phyloP scores from a whole-genome alignment of 225 moss, liverwort and hornwort genomes.

The Climacium dendroides region DNA sequence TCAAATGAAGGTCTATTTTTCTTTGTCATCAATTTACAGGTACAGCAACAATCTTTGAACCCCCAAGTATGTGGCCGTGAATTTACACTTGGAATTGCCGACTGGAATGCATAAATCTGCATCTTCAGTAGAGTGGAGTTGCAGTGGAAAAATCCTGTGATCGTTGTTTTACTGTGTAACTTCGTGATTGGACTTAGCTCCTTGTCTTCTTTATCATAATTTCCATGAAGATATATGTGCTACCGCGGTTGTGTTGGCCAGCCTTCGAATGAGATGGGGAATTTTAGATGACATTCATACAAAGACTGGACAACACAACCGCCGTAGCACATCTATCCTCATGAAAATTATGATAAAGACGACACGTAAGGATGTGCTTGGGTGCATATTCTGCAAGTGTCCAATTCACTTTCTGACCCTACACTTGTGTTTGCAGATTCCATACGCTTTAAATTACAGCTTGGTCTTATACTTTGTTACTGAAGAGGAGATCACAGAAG shows the following conservation, averaged over 20 bases:
- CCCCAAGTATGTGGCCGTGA: not conserved
- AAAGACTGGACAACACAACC: not conserved
- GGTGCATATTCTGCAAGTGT: not conserved
- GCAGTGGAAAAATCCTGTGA: not conserved
- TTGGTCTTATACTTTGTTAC: constrained; percentile 59
- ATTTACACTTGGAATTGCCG: not conserved
- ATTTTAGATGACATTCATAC: not conserved
- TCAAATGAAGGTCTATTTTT: constrained; percentile 49
- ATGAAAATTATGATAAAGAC: not conserved
- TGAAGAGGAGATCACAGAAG: constrained; percentile 40
- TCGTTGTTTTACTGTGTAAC: not conserved
- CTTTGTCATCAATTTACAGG: constrained; percentile 69
- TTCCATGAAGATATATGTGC: not conserved
- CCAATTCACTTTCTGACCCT: not conserved
- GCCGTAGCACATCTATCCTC: not conserved
- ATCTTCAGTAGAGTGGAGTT: not conserved
- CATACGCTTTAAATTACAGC: constrained; percentile 28
- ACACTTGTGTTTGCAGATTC: constrained; percentile 16
- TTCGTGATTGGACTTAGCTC: not conserved
- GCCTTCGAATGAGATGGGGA: not conserved
- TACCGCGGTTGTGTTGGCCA: not conserved
- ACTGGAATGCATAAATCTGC: not conserved
- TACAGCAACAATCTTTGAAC: not conserved
- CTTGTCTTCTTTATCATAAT: not conserved
- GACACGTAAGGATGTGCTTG: not conserved